Evolutionary conservation across 2,329 filamentous ascomycete species (phyloP), one percentile per base, ranked within the genome.

Genomic region (Trichophyton simii): DNA sequence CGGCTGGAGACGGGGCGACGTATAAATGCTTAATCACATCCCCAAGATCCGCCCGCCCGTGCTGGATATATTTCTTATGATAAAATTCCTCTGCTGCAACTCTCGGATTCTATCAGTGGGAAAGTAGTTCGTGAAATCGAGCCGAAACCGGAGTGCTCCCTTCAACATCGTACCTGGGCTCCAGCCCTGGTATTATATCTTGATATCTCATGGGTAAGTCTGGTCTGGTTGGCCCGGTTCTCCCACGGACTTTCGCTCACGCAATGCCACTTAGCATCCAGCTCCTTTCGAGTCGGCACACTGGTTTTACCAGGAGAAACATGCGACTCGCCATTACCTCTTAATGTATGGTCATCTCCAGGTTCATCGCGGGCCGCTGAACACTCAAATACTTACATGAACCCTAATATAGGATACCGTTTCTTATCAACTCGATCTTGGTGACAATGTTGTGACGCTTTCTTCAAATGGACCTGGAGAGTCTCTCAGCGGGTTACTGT

Each of bases 401-500:
- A 9, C 11, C 11, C 46, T 25, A 3, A 11, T 52, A 28, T 52
- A 52, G 46, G 46, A 52, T 4, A 28, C 46, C 6, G 9, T 28
- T 11, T 52, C 46, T n/a, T 52, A 52, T 52, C 46, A 55, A 55
- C 72, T 75, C 62, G 69, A 72, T 22, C 65, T 76, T 3, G 71
- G 74, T 41, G 71, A 70, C 62, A 87, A 88, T 67, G 81, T 96
- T 59, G 88, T 86, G 52, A 95, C 89, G 0, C 78, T 96, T 13
- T 88, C 88, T 2, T 42, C 20, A 41, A 57, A 42, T 25, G 83
- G 82, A 36, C 87, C 84, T 63, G 85, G 83, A 83, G 59, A 79
- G 82, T 77, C 83, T 60, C 83, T 94, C 41, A 82, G 84, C 65
- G 92, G 92, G 64, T 82, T 96, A 15, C 80, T 97, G 62, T 97